Conservation (phyloP, 2,329 filamentous ascomycete genomes). For the Alternaria atra region DNA sequence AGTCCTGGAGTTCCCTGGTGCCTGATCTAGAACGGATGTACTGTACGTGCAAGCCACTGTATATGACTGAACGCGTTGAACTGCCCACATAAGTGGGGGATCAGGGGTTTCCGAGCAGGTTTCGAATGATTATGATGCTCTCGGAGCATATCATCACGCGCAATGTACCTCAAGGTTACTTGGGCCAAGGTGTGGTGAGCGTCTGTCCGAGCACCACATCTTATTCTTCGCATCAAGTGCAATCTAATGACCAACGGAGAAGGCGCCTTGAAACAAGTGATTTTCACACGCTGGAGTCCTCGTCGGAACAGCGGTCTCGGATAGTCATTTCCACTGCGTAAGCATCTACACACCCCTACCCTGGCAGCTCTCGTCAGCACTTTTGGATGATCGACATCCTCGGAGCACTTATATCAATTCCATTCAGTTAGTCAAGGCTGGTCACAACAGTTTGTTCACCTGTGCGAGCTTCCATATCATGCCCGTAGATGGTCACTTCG, state of each 20-base stretch:
- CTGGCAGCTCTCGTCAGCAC: neutral
- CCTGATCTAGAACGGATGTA: neutral
- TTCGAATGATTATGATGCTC: neutral
- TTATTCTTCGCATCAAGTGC: neutral
- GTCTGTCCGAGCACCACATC: neutral
- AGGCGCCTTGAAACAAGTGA: neutral
- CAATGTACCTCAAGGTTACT: neutral
- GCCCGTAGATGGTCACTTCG: too few relatives aligned
- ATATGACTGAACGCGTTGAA: neutral
- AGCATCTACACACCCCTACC: neutral
- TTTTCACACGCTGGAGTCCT: neutral
- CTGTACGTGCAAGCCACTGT: neutral
- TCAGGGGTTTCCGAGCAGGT: neutral
- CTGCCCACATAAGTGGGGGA: neutral
- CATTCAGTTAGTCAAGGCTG: too few relatives aligned
- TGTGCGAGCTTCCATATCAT: too few relatives aligned
- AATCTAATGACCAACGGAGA: neutral
- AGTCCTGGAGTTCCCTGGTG: neutral
- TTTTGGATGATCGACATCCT: neutral
- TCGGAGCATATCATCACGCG: neutral
- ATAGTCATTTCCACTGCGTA: neutral
- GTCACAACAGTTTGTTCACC: too few relatives aligned
- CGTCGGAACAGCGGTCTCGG: neutral
- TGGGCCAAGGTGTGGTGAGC: neutral
- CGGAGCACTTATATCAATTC: neutral